phyloP scores from a whole-genome alignment of 306 rosid genomes.

The Cucumis hystrix region DNA sequence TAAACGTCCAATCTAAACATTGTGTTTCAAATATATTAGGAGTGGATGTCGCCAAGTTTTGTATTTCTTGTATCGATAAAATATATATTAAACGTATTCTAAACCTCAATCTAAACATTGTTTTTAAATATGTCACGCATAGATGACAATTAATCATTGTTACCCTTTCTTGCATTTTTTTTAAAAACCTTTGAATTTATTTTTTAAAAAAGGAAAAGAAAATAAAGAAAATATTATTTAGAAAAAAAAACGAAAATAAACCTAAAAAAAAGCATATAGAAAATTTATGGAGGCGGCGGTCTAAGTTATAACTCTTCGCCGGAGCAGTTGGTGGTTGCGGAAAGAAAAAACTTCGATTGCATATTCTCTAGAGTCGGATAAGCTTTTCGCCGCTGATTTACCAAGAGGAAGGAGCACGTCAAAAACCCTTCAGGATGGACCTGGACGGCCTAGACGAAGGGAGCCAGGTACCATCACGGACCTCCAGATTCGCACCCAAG shows the following conservation, averaged over 20 bases:
- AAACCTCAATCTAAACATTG: no score
- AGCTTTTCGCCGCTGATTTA: slow-evolving; percentile 1
- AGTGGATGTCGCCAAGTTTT: no score
- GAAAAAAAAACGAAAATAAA: background rate
- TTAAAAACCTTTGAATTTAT: no score
- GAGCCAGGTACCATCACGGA: slow-evolving; percentile 31
- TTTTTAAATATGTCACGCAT: no score
- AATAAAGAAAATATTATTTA: no score
- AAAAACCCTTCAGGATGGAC: slow-evolving; percentile 38
- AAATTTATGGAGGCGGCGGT: background rate
- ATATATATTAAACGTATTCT: no score
- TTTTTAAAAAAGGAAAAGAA: no score
- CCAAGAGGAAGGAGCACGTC: background rate
- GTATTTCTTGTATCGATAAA: no score
- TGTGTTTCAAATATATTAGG: no score
- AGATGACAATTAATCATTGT: no score
- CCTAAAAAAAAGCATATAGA: background rate
- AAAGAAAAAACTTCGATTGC: background rate
- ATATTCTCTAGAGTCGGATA: background rate
- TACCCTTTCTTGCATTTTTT: no score
- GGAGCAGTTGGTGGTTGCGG: background rate
- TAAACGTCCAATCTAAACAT: no score
- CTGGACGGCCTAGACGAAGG: slow-evolving; percentile 55
- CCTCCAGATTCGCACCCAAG: slow-evolving; percentile 51
- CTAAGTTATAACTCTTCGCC: background rate